Evolutionary conservation across 2,329 filamentous ascomycete genomes (phyloP).

Genomic region (Neopestalotiopsis clavispora): DNA sequence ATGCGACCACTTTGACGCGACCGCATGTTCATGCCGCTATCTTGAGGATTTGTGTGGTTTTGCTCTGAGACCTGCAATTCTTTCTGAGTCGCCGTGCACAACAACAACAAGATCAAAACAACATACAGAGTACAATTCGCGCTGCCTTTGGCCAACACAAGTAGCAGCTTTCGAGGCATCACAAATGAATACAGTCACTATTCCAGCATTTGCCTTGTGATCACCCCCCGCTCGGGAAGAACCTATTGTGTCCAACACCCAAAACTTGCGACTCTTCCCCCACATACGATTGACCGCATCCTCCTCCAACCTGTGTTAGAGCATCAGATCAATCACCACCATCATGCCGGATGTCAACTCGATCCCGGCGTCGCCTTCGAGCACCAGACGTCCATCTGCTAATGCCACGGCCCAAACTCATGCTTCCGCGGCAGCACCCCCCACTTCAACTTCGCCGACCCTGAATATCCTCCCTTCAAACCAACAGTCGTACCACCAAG

Average conservation of each 20-base stretch:
- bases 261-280: not conserved
- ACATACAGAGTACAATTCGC: not conserved
- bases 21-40: not conserved
- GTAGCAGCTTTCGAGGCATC: not conserved
- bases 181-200: not conserved
- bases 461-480: constrained; percentile 63
- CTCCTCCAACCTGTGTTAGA: not conserved
- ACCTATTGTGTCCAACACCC: not conserved
- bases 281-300: not conserved
- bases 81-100: not conserved
- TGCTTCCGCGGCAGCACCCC: constrained; percentile 33
- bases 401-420: constrained; percentile 41
- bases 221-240: not conserved
- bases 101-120: not conserved
- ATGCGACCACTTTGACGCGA: constrained; percentile 13
- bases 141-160: not conserved
- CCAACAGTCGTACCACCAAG: constrained; percentile 38
- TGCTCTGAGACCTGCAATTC: constrained; percentile 8
- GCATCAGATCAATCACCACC: not conserved
- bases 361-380: constrained; percentile 17
- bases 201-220: not conserved
- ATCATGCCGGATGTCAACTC: constrained; percentile 45
- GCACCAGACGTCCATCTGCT: constrained; percentile 47
- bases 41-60: not conserved
- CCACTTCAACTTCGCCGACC: constrained; percentile 43